phyloP scores from a whole-genome alignment of 768 basidiomycete species.

The Exidia glandulosa region DNA sequence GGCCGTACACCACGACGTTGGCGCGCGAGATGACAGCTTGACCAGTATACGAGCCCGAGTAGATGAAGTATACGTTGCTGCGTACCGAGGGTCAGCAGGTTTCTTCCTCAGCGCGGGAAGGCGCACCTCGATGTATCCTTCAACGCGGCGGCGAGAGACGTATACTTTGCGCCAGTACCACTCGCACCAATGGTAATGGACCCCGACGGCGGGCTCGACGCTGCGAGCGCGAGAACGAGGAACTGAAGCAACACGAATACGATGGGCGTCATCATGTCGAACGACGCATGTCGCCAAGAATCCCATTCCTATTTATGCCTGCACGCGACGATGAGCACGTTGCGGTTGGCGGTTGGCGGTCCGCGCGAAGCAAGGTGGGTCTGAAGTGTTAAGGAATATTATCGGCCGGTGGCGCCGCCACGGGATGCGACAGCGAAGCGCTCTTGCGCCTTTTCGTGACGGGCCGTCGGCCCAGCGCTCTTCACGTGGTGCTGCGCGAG shows the following conservation, averaged over 20 bases:
- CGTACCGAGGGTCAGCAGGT: neutral
- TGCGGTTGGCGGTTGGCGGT: too few relatives aligned
- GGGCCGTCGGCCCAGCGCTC: too few relatives aligned
- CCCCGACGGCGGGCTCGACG: neutral
- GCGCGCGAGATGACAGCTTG: constrained; percentile 3
- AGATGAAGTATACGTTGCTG: constrained; percentile 1
- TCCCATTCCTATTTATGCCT: neutral
- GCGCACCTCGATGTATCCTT: constrained; percentile 1
- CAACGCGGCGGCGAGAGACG: constrained; percentile 1
- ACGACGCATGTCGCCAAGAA: neutral
- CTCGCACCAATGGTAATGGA: neutral
- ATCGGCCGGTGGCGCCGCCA: too few relatives aligned
- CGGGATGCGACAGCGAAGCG: too few relatives aligned
- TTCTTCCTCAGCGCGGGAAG: neutral
- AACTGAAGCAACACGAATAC: neutral
- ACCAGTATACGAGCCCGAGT: constrained; percentile 2
- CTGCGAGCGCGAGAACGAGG: neutral
- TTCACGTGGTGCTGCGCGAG: too few relatives aligned
- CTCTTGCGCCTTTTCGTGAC: too few relatives aligned
- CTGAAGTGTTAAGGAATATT: too few relatives aligned
- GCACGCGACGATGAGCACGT: too few relatives aligned
- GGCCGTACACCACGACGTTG: constrained; percentile 1
- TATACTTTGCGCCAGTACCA: neutral
- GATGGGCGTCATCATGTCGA: neutral
- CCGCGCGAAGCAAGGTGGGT: too few relatives aligned